A percentile compares a stretch with the other conserved stretches of the same genome.
Evolutionary conservation across 331 rosid species (phyloP).

Genomic region (Arachis monticola): DNA sequence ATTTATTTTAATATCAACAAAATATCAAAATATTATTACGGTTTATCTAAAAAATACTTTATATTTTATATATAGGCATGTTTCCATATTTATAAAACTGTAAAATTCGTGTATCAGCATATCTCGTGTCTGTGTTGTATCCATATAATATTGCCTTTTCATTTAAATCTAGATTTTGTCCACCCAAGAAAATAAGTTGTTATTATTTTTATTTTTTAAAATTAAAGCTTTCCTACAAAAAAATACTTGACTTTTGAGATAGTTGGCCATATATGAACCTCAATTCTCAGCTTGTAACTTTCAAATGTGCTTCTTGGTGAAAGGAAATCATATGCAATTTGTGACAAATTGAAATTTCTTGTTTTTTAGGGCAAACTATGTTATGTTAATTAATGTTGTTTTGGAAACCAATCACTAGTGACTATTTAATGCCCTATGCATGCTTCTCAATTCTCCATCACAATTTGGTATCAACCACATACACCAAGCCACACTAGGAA

Average conservation of each 20-base stretch:
- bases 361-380: slow-evolving; percentile 12
- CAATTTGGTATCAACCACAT: slow-evolving; percentile 49
- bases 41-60: too few species aligned
- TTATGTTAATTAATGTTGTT: too few species aligned
- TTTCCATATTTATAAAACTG: too few species aligned
- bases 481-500: too few species aligned
- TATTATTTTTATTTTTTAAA: too few species aligned
- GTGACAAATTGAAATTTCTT: slow-evolving; percentile 36
- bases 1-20: too few species aligned
- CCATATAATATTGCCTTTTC: too few species aligned
- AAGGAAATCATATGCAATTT: background rate
- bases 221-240: background rate
- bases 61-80: too few species aligned
- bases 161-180: background rate
- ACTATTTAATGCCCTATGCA: slow-evolving; percentile 28
- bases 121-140: too few species aligned
- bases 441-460: slow-evolving; percentile 31
- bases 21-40: too few species aligned
- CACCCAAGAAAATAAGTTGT: background rate
- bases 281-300: background rate
- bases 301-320: background rate
- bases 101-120: too few species aligned
- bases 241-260: background rate
- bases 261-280: slow-evolving; percentile 1
- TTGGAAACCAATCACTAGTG: slow-evolving; percentile 3